These are phyloP conservation scores for Lecanoromycetidae sp. DNA, from an alignment of 2,329 filamentous ascomycete genomes.

Conservation along the genomic window DNA sequence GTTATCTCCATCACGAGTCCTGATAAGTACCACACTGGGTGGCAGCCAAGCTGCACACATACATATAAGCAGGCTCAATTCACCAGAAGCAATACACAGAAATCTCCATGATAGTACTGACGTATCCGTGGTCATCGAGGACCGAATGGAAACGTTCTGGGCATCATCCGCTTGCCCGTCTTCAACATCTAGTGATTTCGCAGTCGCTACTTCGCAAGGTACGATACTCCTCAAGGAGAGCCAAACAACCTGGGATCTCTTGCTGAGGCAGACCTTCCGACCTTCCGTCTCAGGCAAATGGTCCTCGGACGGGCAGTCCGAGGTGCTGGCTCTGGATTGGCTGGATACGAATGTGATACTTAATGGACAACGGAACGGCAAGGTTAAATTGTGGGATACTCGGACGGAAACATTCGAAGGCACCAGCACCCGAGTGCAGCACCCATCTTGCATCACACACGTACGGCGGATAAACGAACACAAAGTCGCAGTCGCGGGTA, in stretches of 20 bases:
- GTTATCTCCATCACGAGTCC: not conserved
- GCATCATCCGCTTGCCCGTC: conserved; percentile 7
- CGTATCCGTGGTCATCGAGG: not conserved
- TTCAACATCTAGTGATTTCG: conserved; percentile 1
- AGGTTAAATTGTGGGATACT: conserved; percentile 23
- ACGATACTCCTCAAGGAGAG: not conserved
- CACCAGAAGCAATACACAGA: not conserved
- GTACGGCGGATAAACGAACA: conserved; percentile 14
- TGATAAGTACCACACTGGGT: not conserved
- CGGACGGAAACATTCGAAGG: conserved; percentile 7
- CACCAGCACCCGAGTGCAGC: conserved; percentile 10
- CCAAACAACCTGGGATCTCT: not conserved
- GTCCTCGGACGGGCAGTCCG: conserved; percentile 7
- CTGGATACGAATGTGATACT: conserved; percentile 23
- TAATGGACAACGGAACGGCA: conserved; percentile 25
- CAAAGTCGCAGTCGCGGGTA: conserved; percentile 16
- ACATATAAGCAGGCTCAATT: not conserved
- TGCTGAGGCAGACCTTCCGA: not conserved
- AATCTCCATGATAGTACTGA: too few relatives aligned
- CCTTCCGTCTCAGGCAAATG: too few relatives aligned
- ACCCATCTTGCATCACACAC: conserved; percentile 14
- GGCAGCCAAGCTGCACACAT: not conserved
- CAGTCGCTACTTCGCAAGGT: conserved; percentile 4
- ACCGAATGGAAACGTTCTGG: conserved; percentile 1
- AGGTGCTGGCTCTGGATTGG: conserved; percentile 27